Percentiles rank a stretch among this genome's conserved stretches.
Conservation (phyloP, 2,329 filamentous ascomycete genomes). For the Monilinia fructigena region DNA sequence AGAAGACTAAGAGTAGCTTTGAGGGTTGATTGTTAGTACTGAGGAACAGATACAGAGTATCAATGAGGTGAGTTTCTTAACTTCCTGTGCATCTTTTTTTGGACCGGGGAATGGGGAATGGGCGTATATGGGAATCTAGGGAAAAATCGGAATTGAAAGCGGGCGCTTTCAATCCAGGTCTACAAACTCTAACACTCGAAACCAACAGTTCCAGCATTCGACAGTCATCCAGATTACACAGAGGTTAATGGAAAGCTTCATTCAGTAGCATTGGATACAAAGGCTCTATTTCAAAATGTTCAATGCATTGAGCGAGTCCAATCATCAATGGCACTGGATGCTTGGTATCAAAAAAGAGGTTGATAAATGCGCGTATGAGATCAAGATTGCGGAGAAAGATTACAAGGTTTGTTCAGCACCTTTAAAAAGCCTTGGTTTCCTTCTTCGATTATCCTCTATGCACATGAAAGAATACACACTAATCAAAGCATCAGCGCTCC, state of each 20-base stretch:
- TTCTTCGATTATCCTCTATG: no score
- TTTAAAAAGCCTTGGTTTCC: background rate
- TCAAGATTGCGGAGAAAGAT: slow-evolving; percentile 21
- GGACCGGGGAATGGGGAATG: background rate
- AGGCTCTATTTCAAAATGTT: slow-evolving; percentile 24
- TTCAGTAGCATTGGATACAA: slow-evolving; percentile 16
- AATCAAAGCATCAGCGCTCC: slow-evolving; percentile 2
- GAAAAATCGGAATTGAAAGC: background rate
- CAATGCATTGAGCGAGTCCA: slow-evolving; percentile 20
- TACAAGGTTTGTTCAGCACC: slow-evolving; percentile 16
- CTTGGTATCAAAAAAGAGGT: slow-evolving; percentile 23
- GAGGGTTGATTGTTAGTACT: slow-evolving; percentile 22
- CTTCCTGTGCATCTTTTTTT: background rate
- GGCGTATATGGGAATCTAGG: background rate
- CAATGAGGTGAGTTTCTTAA: slow-evolving; percentile 16
- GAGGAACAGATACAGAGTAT: slow-evolving; percentile 26
- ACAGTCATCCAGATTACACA: slow-evolving; percentile 24
- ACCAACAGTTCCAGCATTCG: slow-evolving; percentile 22
- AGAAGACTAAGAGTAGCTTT: slow-evolving; percentile 23
- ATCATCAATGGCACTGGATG: slow-evolving; percentile 20
- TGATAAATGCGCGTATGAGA: slow-evolving; percentile 21
- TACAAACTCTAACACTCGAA: background rate
- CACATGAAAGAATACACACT: no score
- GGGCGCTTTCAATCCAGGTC: background rate
- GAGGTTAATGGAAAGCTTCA: slow-evolving; percentile 24